Percentiles rank a stretch among this genome's conserved stretches.
Evolutionary conservation across 805 yeast genomes (phyloP).

Genomic region (Saccharomycopsis fodiens): DNA sequence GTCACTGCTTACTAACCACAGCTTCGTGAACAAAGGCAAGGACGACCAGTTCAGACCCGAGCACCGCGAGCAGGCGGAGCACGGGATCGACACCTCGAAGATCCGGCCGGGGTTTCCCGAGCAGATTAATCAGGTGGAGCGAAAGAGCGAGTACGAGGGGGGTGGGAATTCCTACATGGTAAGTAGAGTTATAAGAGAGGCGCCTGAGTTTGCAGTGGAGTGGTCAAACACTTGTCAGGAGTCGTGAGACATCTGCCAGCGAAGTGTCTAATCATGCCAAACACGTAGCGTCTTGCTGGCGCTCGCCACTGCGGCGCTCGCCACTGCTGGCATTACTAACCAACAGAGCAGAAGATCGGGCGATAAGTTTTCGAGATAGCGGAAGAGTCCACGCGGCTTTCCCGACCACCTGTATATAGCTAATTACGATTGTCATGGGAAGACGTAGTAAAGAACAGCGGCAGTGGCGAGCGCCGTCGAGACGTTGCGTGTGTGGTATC

Average conservation of each 20-base stretch:
- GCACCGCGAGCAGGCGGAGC: constrained; percentile 22
- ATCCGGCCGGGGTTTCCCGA: constrained; percentile 52
- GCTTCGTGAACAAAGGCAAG: constrained; percentile 30
- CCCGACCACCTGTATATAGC: background rate
- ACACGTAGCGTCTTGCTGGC: too few species aligned
- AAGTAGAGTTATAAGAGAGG: background rate
- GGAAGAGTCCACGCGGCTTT: background rate
- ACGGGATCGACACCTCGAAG: constrained; percentile 30
- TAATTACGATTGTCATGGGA: too few species aligned
- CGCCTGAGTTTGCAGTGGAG: too few species aligned
- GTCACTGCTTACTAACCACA: constrained; percentile 20
- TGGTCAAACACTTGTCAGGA: too few species aligned
- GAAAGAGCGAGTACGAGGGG: constrained; percentile 64
- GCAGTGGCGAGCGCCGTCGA: too few species aligned
- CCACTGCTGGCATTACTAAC: too few species aligned
- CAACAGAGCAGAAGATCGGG: constrained; percentile 51
- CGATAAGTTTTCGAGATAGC: constrained; percentile 33
- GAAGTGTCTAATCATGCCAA: too few species aligned
- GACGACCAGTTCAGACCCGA: constrained; percentile 30
- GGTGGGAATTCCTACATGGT: constrained; percentile 46
- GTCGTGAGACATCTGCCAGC: too few species aligned
- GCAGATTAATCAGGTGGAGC: constrained; percentile 29
- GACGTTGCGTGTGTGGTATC: too few species aligned
- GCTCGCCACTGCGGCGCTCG: too few species aligned
- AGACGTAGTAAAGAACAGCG: too few species aligned